phyloP scores from a whole-genome alignment of 1,284 basidiomycete species.

The Leccinum pachyderme region DNA sequence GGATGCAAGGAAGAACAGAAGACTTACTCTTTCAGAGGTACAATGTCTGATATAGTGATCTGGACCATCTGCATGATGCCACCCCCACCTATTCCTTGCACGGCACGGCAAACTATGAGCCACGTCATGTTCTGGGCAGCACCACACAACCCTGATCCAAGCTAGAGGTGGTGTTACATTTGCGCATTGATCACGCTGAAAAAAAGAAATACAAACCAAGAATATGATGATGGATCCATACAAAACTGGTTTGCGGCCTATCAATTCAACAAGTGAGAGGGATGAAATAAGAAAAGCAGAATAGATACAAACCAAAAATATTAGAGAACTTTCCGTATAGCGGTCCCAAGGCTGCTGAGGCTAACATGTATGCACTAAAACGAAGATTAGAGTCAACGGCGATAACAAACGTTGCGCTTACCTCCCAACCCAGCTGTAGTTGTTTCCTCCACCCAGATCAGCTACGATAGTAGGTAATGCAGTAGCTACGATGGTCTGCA shows the following conservation, averaged over 20 bases:
- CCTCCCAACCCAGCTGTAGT: constrained; percentile 37
- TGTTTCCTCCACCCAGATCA: constrained; percentile 38
- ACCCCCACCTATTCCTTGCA: constrained; percentile 55
- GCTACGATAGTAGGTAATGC: constrained; percentile 38
- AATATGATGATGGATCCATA: constrained; percentile 39
- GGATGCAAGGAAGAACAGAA: not conserved
- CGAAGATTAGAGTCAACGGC: not conserved
- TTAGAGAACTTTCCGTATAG: constrained; percentile 42
- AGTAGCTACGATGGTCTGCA: constrained; percentile 39
- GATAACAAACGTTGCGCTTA: constrained; percentile 1
- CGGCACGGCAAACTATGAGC: constrained; percentile 46
- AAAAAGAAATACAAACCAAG: constrained; percentile 29
- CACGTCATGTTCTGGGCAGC: constrained; percentile 48
- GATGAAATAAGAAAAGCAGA: not conserved
- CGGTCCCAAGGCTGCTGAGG: constrained; percentile 33
- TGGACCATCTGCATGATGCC: constrained; percentile 39
- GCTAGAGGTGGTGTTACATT: constrained; percentile 13
- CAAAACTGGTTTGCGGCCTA: constrained; percentile 40
- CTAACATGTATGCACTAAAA: constrained; percentile 39
- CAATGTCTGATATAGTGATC: constrained; percentile 41
- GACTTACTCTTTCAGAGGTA: constrained; percentile 33
- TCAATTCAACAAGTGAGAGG: not conserved
- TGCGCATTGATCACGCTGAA: not conserved
- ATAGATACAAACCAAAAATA: constrained; percentile 20
- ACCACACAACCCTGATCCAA: constrained; percentile 51